Base-by-base conservation (phyloP, 805 yeast species). In the Metschnikowia reukaufii region DNA sequence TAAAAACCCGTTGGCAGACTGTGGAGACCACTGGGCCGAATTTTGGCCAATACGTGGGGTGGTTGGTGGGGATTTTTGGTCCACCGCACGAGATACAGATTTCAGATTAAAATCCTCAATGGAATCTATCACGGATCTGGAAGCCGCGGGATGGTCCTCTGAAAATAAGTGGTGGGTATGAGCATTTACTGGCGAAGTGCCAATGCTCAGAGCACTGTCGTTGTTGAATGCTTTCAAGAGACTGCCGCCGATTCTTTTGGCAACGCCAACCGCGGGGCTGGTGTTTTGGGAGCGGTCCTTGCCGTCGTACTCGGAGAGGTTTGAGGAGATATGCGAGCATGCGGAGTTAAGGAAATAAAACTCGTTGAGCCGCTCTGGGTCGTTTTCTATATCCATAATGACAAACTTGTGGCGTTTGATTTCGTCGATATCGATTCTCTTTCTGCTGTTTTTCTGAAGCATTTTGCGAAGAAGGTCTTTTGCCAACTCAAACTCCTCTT, bases 181-280 rank as follows among this genome's bases (percentile, higher is more conserved):
- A 8, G 23, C 27, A 16, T 30, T 30, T 25, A 29, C 34, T 4
- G 33, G 32, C 9, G 36, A 31, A 10, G 33, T 10, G 32, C 23
- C 36, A 6, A 42, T n/a, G 23, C 47, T 44, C 47, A 39, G 47
- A 4, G 31, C 44, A 20, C 48, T 45, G 37, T 60, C 65, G 3
- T 64, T 60, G 8, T 52, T 59, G 33, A 68, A 61, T 1, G 79
- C 82, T 39, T 71, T 72, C 39, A 51, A 40, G 19, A 54, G 33
- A 21, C 51, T 43, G 32, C 44, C 40, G 8, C 73, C 79, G 36
- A 88, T 73, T 45, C 83, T 74, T 42, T 81, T 77, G 6, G 90
- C 91, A 40, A 89, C 76, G n/a, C 96, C 96, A 30, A 83, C 77
- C 3, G 89, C 89, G 0, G 96, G 96, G 50, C 81, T 78, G 51